These are phyloP conservation scores for Candida sanyaensis DNA, from an alignment of 1,139 yeast genomes.

Conservation along the genomic window DNA sequence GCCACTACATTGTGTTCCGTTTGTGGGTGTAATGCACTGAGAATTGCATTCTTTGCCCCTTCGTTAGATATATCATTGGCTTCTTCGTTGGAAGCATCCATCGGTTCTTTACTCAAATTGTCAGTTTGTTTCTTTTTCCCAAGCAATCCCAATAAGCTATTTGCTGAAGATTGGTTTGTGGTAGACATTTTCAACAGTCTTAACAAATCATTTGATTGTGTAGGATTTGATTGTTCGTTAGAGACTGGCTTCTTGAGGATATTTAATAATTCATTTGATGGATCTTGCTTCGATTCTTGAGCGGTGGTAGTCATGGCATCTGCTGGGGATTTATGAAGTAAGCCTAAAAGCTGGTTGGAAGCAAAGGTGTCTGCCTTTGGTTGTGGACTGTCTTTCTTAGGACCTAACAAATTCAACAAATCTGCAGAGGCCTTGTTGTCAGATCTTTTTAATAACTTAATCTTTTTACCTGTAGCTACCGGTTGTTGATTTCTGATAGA, in stretches of 20 bases:
- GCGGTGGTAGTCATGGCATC: background rate
- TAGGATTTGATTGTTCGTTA: slow-evolving; percentile 1
- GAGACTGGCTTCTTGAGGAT: slow-evolving; percentile 5
- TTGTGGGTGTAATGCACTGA: slow-evolving; percentile 1
- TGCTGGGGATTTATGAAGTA: slow-evolving; percentile 6
- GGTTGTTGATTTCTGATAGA: slow-evolving; percentile 17
- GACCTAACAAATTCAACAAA: slow-evolving; percentile 15
- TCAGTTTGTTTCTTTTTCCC: slow-evolving; percentile 8
- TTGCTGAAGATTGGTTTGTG: slow-evolving; percentile 12
- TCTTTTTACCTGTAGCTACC: slow-evolving; percentile 27
- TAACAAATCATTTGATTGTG: slow-evolving; percentile 20
- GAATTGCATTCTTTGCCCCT: background rate
- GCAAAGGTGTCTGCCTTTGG: slow-evolving; percentile 2
- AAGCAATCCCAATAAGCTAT: slow-evolving; percentile 21
- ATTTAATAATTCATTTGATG: slow-evolving; percentile 7
- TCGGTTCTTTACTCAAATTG: no score
- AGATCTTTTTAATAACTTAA: slow-evolving; percentile 34
- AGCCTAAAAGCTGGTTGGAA: slow-evolving; percentile 8
- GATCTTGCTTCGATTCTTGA: background rate
- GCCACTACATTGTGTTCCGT: background rate
- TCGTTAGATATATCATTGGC: background rate
- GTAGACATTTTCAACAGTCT: slow-evolving; percentile 21
- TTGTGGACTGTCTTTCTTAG: slow-evolving; percentile 6
- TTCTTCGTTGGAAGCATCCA: background rate
- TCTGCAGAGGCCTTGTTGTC: slow-evolving; percentile 16